Evolutionary conservation across 2,329 filamentous ascomycete species (phyloP).

Genomic region (Fusarium pseudocircinatum): DNA sequence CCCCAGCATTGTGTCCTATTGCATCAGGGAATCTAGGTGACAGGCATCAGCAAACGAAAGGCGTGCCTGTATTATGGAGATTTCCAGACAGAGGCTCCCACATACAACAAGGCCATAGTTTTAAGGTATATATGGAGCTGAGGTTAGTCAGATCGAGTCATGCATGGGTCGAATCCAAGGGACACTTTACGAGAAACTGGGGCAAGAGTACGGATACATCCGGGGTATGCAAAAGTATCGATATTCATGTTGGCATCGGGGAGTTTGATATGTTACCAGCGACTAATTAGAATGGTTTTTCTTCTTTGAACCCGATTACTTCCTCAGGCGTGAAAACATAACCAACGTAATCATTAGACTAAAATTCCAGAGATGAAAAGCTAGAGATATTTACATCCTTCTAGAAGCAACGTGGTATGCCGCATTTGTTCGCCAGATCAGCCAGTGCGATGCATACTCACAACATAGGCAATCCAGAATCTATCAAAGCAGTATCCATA

Average conservation of each 20-base stretch:
- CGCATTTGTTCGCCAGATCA: background rate
- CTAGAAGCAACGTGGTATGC: background rate
- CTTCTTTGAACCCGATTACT: background rate
- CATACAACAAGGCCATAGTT: background rate
- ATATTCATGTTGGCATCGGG: background rate
- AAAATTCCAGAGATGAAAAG: background rate
- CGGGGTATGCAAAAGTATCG: background rate
- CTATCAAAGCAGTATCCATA: background rate
- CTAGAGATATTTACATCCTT: background rate
- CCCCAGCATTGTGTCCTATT: background rate
- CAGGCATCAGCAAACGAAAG: background rate
- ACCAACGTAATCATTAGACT: background rate
- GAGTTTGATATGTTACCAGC: background rate
- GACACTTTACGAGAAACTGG: background rate
- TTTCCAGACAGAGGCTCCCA: background rate
- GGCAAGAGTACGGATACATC: background rate
- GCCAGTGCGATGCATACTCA: background rate
- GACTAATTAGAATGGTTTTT: background rate
- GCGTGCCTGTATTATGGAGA: background rate
- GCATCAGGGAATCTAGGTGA: slow-evolving; percentile 7
- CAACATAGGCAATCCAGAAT: background rate
- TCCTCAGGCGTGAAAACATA: background rate
- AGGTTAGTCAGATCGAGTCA: background rate
- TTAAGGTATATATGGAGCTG: slow-evolving; percentile 10
- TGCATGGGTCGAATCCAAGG: background rate